Evolutionary conservation across 225 moss, liverwort and hornwort genomes (phyloP).

Genomic region (Polytrichum formosum): DNA sequence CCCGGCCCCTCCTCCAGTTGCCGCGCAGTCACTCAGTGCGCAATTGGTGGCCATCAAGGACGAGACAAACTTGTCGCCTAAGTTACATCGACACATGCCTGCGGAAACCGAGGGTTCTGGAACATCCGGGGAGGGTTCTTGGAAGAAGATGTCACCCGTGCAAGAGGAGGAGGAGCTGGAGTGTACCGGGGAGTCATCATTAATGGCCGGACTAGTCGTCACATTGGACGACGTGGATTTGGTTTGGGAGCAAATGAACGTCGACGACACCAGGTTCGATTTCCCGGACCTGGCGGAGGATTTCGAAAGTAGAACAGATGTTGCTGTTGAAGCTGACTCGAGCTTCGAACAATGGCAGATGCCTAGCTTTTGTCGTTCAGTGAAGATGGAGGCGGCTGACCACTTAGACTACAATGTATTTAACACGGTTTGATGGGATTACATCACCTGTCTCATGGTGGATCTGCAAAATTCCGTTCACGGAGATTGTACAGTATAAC

Average conservation of each 20-base stretch:
- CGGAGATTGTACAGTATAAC: background rate
- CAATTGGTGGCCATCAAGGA: conserved; percentile 28
- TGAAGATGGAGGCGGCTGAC: conserved; percentile 8
- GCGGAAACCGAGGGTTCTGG: conserved; percentile 29
- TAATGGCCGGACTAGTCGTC: conserved; percentile 3
- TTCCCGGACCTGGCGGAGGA: background rate
- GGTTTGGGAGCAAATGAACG: conserved; percentile 31
- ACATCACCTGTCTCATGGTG: background rate
- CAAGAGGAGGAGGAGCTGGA: conserved; percentile 12
- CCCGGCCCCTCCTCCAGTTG: conserved; percentile 10
- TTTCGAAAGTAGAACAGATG: background rate
- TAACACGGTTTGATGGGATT: conserved; percentile 6
- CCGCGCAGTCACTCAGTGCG: conserved; percentile 26
- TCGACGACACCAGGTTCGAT: conserved; percentile 17
- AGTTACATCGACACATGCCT: conserved; percentile 12
- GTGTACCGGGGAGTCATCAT: conserved; percentile 21
- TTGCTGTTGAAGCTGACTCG: conserved; percentile 15
- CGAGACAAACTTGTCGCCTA: background rate
- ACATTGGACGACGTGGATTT: conserved; percentile 41
- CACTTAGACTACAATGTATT: conserved; percentile 24
- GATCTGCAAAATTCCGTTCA: background rate
- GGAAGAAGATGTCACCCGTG: conserved; percentile 15
- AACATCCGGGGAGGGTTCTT: conserved; percentile 22
- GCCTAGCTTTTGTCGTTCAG: conserved; percentile 7
- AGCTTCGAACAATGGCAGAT: conserved; percentile 32